A percentile compares a stretch with the other conserved stretches of the same genome.
These are phyloP conservation scores for Candida ovalis DNA, from an alignment of 805 yeast species.

Conservation along the genomic window DNA sequence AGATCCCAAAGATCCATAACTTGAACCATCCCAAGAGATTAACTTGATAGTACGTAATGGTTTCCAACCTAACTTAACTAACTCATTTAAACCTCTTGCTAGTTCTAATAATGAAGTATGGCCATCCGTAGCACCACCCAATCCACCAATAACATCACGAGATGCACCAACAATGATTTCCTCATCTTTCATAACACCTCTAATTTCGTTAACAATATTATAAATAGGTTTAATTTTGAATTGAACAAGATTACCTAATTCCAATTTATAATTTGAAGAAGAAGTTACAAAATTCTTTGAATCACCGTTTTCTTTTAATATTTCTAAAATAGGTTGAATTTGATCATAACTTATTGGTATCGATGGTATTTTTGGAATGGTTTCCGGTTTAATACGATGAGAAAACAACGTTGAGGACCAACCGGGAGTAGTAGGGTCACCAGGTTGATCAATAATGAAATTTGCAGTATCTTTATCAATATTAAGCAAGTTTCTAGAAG, in stretches of 20 bases:
- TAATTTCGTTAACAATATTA: constrained; percentile 51
- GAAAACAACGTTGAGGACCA: constrained; percentile 49
- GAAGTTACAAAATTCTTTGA: constrained; percentile 49
- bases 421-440: constrained; percentile 79
- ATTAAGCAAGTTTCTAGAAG: constrained; percentile 58
- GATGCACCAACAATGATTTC: constrained; percentile 53
- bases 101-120: constrained; percentile 48
- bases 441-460: constrained; percentile 57
- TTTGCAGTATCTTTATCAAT: constrained; percentile 62
- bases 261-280: constrained; percentile 30
- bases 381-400: constrained; percentile 38
- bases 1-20: constrained; percentile 50
- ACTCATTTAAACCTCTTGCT: constrained; percentile 45
- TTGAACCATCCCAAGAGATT: constrained; percentile 42
- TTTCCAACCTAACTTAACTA: constrained; percentile 42
- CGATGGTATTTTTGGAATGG: constrained; percentile 51
- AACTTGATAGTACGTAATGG: constrained; percentile 39
- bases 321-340: constrained; percentile 36
- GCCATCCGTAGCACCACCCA: constrained; percentile 50
- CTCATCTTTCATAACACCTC: constrained; percentile 51
- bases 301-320: constrained; percentile 34
- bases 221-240: constrained; percentile 41
- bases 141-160: constrained; percentile 49
- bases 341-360: constrained; percentile 46
- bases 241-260: constrained; percentile 40